Base-by-base conservation (phyloP, 2,329 filamentous ascomycete species). In the Pestalotiopsis sp. region DNA sequence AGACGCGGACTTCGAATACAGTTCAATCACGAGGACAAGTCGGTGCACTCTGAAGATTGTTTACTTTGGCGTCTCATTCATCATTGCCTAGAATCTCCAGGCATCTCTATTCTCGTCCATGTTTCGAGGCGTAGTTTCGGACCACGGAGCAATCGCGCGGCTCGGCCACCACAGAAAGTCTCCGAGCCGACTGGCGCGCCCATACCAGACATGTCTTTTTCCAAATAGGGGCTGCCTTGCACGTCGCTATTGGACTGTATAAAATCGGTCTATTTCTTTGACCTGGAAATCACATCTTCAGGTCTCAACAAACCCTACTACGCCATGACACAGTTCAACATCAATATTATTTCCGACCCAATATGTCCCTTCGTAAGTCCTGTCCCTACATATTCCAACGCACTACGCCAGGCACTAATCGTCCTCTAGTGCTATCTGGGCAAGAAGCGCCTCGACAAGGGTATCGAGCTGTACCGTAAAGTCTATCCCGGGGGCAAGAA, bases 381-480 rank as follows among this genome's bases (percentile, higher is more conserved):
- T 62, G 17, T 36, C 2, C 4, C 31, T 52, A 20, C 13, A 20
- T 7, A 17, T 5, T 65, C 25, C n/a, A 13, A 14, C 23, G 4
- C 2, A 38, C 27, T 23, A 38, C 20, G 39, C 25, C 41, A 65
- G 25, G 1, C 14, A 17, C 71, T 73, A 66, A 81, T 76, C 67
- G 13, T 14, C 27, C 11, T 6, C 14, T 81, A 88, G 87, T 92
- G 94, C 85, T 96, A 94, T 79, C 84, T 97, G 17, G 94, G 93
- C 79, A 92, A 93, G 77, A 90, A 90, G 71, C 90, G 92, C 49
- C 87, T 97, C 52, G 88, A 91, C 64, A 87, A 87, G 70, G 93
- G 92, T 70, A 95, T 97, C 70, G 78, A 83, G 9, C 79, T 87
- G 38, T 93, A 93, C 82, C 87, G 88, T 75, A 83, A 87, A 74